Conservation (phyloP, 2,329 filamentous ascomycete species). For the Colletotrichum neosansevieriae region DNA sequence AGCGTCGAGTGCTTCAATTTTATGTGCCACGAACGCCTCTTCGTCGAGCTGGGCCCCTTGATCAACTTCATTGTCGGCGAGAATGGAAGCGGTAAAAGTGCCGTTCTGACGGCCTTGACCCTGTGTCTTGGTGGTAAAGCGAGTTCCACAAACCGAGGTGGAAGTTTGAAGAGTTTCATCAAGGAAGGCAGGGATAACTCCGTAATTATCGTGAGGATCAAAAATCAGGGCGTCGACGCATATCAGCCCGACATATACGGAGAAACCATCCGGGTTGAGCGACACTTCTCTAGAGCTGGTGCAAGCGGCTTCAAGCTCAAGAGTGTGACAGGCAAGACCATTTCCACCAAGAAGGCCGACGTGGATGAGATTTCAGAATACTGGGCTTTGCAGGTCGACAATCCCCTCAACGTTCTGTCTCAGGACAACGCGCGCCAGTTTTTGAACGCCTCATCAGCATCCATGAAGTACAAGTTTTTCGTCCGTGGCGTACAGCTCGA, state of each 20-base stretch:
- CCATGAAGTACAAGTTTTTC: slow-evolving; percentile 96
- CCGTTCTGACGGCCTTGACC: slow-evolving; percentile 91
- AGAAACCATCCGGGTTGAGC: slow-evolving; percentile 88
- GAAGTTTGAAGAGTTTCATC: slow-evolving; percentile 89
- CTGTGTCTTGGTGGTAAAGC: slow-evolving; percentile 96
- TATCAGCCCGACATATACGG: slow-evolving; percentile 88
- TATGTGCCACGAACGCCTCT: slow-evolving; percentile 91
- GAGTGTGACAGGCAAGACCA: slow-evolving; percentile 73
- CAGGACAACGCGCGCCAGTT: slow-evolving; percentile 97
- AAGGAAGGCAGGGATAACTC: slow-evolving; percentile 87
- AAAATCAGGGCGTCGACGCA: slow-evolving; percentile 87
- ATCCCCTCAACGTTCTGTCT: slow-evolving; percentile 94
- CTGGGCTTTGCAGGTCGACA: slow-evolving; percentile 94
- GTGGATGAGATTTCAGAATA: slow-evolving; percentile 95
- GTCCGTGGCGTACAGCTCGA: slow-evolving; percentile 94
- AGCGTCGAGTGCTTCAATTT: slow-evolving; percentile 91
- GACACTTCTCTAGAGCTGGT: slow-evolving; percentile 82
- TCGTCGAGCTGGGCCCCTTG: slow-evolving; percentile 87
- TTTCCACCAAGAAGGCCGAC: slow-evolving; percentile 87
- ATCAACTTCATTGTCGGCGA: slow-evolving; percentile 99
- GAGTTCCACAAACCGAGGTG: slow-evolving; percentile 90
- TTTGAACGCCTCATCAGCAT: slow-evolving; percentile 83
- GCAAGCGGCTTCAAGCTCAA: slow-evolving; percentile 90
- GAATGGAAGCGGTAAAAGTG: slow-evolving; percentile 98
- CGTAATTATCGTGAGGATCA: slow-evolving; percentile 84